Base-by-base conservation (phyloP, 2,329 filamentous ascomycete species). In the Pseudogymnoascus sp. region DNA sequence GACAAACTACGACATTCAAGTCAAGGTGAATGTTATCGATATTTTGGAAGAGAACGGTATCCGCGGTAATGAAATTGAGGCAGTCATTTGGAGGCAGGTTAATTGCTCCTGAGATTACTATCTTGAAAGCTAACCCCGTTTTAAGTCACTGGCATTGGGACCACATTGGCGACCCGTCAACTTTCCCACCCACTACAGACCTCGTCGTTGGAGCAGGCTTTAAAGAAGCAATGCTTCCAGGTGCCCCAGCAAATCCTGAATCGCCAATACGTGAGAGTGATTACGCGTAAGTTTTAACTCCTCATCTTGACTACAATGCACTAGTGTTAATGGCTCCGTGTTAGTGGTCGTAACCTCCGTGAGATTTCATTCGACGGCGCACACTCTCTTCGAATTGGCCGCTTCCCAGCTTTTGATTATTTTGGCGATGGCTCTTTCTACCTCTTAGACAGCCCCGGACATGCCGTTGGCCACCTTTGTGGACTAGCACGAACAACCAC, bases 191-290 rank as follows among this genome's bases (percentile, higher is more conserved):
- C 0, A 69, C 65, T 1, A 80, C 79, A 0, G 73, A 77, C 7
- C 65, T 84, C 0, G 65, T 83, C 32, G 79, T 82, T 3, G 82
- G 81, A 0, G 77, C 80, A 0, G 81, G 81, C 0, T 79, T 82
- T 67, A 78, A 75, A 57, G 63, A 74, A 2, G 68, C 68, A 0
- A 75, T 78, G 65, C 65, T 77, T 2, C 81, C 81, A 0, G 79
- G 77, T 0, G 79, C 74, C 57, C 81, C 81, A 0, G 61, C 65
- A 1, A 72, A 75, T 20, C 67, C 70, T 2, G 65, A 75, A 0
- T 72, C 71, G 0, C 66, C 67, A 0, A 66, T 77, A 0, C 66
- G 69, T 3, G 73, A 75, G 38, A 71, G 65, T 12, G 74, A 77
- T 61, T 72, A 75, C 58, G 63, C 60, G 60, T 65, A 59, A 39